These are phyloP conservation scores for Blastocystis sp. DNA, from an alignment of 352 stramenopile species.

Conservation along the genomic window DNA sequence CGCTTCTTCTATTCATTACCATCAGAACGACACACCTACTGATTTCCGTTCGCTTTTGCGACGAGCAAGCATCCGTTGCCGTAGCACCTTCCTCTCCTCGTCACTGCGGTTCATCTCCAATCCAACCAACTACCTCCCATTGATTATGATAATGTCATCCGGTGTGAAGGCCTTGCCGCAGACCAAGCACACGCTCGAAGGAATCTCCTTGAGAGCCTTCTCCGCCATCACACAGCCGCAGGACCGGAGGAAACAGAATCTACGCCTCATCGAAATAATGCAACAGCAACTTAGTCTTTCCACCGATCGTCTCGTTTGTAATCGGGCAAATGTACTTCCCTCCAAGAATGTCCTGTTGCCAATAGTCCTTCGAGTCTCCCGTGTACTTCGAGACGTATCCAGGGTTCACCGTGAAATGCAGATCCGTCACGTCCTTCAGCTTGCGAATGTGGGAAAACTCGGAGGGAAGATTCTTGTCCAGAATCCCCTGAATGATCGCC, in stretches of 20 bases:
- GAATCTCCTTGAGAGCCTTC: conserved; percentile 43
- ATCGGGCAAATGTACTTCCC: conserved; percentile 54
- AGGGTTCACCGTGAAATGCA: conserved; percentile 37
- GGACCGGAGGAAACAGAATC: conserved; percentile 38
- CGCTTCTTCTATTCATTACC: conserved; percentile 35
- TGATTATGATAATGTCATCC: conserved; percentile 50
- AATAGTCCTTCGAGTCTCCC: conserved; percentile 35
- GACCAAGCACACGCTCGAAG: conserved; percentile 6
- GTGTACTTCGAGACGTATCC: conserved; percentile 18
- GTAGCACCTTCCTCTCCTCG: conserved; percentile 24
- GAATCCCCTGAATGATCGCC: conserved; percentile 37
- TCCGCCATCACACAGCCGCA: conserved; percentile 46
- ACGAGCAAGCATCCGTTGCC: not conserved
- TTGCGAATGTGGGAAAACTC: conserved; percentile 51
- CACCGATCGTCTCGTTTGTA: conserved; percentile 45
- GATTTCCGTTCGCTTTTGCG: conserved; percentile 13
- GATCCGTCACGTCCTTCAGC: conserved; percentile 38
- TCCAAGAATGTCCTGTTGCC: conserved; percentile 45
- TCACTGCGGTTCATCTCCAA: not conserved
- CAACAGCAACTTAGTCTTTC: conserved; percentile 25
- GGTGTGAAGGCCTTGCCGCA: conserved; percentile 42
- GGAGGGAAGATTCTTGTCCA: conserved; percentile 38
- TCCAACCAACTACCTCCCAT: not conserved
- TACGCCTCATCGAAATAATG: not conserved
- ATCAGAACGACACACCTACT: not conserved